Base-by-base conservation (phyloP, 129 eudicot genomes). In the Pseudognaphalium luteoalbum region DNA sequence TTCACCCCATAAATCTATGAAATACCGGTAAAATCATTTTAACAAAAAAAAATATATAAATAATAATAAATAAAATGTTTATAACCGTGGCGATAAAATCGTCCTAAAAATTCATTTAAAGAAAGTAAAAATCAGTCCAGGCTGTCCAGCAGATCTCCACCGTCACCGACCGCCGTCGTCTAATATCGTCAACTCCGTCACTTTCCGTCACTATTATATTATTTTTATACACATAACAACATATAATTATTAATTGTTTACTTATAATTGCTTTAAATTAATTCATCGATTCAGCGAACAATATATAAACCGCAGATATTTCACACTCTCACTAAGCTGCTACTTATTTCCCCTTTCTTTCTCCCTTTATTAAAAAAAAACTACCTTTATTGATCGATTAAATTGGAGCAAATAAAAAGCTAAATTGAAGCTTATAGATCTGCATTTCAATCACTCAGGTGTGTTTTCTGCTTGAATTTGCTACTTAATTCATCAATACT, bases 131-230 rank as follows among this genome's bases (percentile, higher is more conserved):
- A 68, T 69, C 34, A 20, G 39, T 54, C 78, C 72, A 71, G 12
- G 69, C 63, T 70, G 78, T 71, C 67, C 57, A 47, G 4, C 74
- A 74, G 62, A 80, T 80, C 79, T 80, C 69, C 83, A 80, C 75
- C 79, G 83, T 7, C 83, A 80, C 70, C 83, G 83, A 80, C 79
- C 83, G 70, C 54, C 83, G 75, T 74, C 83, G 60, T 58, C 79
- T 73, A 78, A 65, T 67, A 64, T 30, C 74, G 78, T 72, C 83
- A 63, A 79, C 83, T 51, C 72, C 60, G 29, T 47, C 79, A 80
- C 39, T 42, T 74, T 15, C 16, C 73, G 9, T 14, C 39, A 25
- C 32, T 11, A 12, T 47, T 47, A 15, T 33, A 28, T 66, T 19
- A 66, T 35, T 5, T 39, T 66, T 19, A 66, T 35, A 6, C 41